Conservation (phyloP, 139 green algal species). For the Protoeuglena noctilucae region DNA sequence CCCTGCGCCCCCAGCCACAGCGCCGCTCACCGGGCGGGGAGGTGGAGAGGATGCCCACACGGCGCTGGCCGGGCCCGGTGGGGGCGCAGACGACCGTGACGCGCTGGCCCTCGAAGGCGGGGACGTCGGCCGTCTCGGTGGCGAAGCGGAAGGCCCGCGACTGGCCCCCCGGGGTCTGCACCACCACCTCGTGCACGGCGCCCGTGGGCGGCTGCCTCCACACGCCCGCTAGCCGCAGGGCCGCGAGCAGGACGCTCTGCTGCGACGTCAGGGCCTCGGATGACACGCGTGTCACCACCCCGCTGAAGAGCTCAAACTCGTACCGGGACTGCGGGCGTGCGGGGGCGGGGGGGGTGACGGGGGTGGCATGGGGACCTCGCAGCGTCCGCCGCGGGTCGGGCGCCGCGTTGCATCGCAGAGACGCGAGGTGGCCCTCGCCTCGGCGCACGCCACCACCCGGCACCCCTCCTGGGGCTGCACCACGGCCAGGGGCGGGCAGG, state of each 20-base stretch:
- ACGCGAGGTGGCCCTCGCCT: neutral
- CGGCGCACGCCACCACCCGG: slow-evolving; percentile 48
- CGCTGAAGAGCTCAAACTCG: slow-evolving; percentile 73
- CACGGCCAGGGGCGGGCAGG: slow-evolving; percentile 48
- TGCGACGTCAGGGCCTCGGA: slow-evolving; percentile 38
- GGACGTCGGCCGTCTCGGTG: slow-evolving; percentile 55
- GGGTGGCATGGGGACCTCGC: too few relatives aligned
- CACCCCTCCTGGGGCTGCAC: slow-evolving; percentile 71
- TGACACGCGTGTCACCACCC: slow-evolving; percentile 23
- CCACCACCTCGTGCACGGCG: slow-evolving; percentile 61
- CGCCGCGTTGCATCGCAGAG: too few relatives aligned
- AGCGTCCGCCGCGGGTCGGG: too few relatives aligned
- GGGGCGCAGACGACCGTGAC: slow-evolving; percentile 61
- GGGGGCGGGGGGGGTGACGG: too few relatives aligned
- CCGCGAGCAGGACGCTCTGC: slow-evolving; percentile 25
- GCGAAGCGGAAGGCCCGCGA: slow-evolving; percentile 61
- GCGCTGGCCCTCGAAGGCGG: slow-evolving; percentile 48
- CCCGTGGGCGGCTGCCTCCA: slow-evolving; percentile 17
- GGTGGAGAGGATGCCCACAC: slow-evolving; percentile 5
- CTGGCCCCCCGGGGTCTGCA: slow-evolving; percentile 43
- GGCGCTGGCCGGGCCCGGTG: slow-evolving; percentile 8
- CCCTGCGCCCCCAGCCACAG: neutral
- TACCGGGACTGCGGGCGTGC: slow-evolving; percentile 36
- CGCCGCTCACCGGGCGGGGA: neutral
- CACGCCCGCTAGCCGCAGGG: slow-evolving; percentile 28